Evolutionary conservation across 768 basidiomycete species (phyloP), one percentile per base, ranked within the genome.

Genomic region (Cubamyces lactineus): DNA sequence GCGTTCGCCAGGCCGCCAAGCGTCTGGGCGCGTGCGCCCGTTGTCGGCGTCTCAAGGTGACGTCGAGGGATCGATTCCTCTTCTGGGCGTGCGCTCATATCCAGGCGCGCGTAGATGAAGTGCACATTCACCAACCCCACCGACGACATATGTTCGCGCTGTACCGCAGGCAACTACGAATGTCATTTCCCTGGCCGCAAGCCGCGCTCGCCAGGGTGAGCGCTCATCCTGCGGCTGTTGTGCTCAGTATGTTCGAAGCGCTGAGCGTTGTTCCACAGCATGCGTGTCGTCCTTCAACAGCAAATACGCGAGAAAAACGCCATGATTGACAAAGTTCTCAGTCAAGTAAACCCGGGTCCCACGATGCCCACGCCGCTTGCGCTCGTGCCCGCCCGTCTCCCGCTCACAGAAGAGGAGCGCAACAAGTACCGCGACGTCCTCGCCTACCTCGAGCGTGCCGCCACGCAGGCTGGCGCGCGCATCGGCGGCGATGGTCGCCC

Each of bases 261-360:
- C 45, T 16, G 24, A n/a, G 9, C 34, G 34, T 34, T 11, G 34
- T 11, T 11, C 9, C 52, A 52, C 53, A 73, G 74, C 15, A 63
- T 71, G 66, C 70, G 74, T 30, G 71, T 72, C 49, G 66, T 70
- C 21, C 55, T 75, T n/a, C 67, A 71, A 24, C 69, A 69, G 46
- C 70, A 73, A 41, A 73, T 75, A 46, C 68, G 73, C 17, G 72
- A 73, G 64, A 75, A 73, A 61, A 70, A 73, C 46, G 69, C 72
- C 5, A 64, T 67, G 61, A 70, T 70, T 49, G 43, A 69, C 60
- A 67, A 69, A 17, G 67, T 75, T 48, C 63, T 69, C 50, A 62
- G 62, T 34, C 54, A 69, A 43, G 68, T 71, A 38, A 72, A 68
- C 60, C 70, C 71, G 16, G 59, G 70, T 28, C 59, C 70, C 8